These are phyloP conservation scores for Geosmithia flava DNA, from an alignment of 2,329 filamentous ascomycete species.

Conservation along the genomic window DNA sequence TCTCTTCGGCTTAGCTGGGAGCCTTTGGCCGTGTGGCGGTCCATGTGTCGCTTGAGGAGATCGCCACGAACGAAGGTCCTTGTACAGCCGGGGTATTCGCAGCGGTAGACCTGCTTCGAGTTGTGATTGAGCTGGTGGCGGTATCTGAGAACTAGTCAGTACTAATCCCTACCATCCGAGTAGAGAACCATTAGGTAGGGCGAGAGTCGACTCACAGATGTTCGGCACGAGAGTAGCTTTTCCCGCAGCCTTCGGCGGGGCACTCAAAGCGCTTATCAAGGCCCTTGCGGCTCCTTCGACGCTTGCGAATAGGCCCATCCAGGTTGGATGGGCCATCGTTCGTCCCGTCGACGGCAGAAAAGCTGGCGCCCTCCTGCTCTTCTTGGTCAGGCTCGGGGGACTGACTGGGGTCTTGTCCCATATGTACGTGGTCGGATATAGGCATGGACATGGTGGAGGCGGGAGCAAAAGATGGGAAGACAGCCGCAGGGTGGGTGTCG, in stretches of 20 bases:
- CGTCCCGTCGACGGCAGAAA: background rate
- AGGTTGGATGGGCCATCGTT: constrained; percentile 38
- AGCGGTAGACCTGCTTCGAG: constrained; percentile 89
- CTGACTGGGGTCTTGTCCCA: background rate
- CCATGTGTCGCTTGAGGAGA: constrained; percentile 73
- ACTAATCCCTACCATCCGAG: background rate
- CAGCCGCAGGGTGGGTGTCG: background rate
- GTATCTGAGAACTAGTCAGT: constrained; percentile 37
- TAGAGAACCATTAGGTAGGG: background rate
- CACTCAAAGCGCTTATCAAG: constrained; percentile 78
- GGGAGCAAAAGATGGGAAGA: background rate
- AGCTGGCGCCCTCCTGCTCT: background rate
- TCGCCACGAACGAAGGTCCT: constrained; percentile 90
- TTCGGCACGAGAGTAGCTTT: constrained; percentile 92
- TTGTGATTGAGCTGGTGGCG: constrained; percentile 93
- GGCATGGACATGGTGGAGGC: background rate
- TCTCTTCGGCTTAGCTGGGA: constrained; percentile 68
- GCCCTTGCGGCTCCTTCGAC: constrained; percentile 62
- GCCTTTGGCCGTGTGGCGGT: constrained; percentile 68
- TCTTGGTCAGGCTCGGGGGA: constrained; percentile 1
- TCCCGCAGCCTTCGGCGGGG: constrained; percentile 76
- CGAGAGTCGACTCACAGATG: constrained; percentile 56
- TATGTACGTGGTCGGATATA: background rate
- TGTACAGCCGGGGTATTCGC: constrained; percentile 82
- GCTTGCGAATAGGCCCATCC: constrained; percentile 43